Percentiles rank a stretch among this genome's conserved stretches.
phyloP scores from a whole-genome alignment of 148 eudicot species.

The Selenicereus undatus region DNA sequence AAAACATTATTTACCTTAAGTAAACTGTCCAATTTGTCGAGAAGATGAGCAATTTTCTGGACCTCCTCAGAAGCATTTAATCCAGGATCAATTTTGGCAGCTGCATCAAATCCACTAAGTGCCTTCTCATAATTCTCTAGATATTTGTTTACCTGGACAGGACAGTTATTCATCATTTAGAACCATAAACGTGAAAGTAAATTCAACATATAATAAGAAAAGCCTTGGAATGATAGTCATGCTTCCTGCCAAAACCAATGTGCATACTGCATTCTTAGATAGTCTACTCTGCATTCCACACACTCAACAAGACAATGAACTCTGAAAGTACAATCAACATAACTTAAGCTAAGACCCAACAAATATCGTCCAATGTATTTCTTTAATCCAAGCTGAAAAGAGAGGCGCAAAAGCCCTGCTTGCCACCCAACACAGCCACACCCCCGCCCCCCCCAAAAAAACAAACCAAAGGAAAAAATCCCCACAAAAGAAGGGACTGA shows the following conservation, averaged over 20 bases:
- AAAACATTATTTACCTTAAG: constrained; percentile 47
- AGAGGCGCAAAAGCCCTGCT: background rate
- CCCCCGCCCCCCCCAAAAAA: background rate
- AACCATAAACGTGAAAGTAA: background rate
- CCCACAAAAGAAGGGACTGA: background rate
- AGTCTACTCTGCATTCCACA: background rate
- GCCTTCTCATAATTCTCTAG: constrained; percentile 95
- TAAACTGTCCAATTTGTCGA: constrained; percentile 62
- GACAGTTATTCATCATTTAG: background rate
- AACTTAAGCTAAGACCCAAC: background rate
- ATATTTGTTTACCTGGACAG: constrained; percentile 68
- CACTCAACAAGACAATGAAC: background rate
- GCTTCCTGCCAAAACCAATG: background rate
- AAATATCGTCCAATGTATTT: background rate
- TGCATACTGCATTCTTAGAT: background rate
- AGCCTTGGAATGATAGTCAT: background rate
- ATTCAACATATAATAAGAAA: background rate
- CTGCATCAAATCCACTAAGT: constrained; percentile 88
- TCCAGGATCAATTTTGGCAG: constrained; percentile 86
- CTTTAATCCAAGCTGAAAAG: too few relatives aligned
- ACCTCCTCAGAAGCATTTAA: constrained; percentile 71
- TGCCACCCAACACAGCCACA: background rate
- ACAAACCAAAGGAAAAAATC: background rate
- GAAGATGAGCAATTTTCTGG: constrained; percentile 63
- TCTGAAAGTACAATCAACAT: background rate